Conservation (phyloP, 2,329 filamentous ascomycete genomes). For the Fusarium chlamydosporum region DNA sequence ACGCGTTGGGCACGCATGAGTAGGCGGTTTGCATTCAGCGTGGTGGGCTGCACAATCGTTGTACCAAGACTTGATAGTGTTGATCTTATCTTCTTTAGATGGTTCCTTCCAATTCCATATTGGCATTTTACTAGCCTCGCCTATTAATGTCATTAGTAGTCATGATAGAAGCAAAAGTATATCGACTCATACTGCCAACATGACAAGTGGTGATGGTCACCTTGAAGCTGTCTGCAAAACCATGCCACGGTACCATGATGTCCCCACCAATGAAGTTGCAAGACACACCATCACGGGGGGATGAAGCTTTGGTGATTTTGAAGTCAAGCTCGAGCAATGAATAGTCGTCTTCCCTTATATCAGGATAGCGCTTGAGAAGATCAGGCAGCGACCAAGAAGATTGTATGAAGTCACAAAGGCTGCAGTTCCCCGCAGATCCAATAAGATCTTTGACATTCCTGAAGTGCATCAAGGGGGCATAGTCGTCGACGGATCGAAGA, state of each 20-base stretch:
- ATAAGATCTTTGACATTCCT: background rate
- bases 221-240: background rate
- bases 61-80: background rate
- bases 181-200: background rate
- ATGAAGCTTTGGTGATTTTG: background rate
- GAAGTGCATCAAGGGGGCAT: background rate
- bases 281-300: background rate
- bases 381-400: background rate
- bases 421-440: background rate
- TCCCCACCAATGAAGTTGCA: background rate
- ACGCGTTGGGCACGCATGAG: background rate
- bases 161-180: background rate
- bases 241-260: background rate
- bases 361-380: background rate
- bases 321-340: background rate
- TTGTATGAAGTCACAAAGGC: background rate
- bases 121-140: background rate
- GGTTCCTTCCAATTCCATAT: background rate
- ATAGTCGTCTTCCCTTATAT: background rate
- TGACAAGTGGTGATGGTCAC: conserved; percentile 1
- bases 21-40: background rate
- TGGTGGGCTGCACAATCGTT: background rate
- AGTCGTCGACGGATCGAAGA: background rate
- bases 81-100: background rate
- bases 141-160: background rate